Base-by-base conservation (phyloP, 1,284 basidiomycete genomes). In the Puccinia novopanici region DNA sequence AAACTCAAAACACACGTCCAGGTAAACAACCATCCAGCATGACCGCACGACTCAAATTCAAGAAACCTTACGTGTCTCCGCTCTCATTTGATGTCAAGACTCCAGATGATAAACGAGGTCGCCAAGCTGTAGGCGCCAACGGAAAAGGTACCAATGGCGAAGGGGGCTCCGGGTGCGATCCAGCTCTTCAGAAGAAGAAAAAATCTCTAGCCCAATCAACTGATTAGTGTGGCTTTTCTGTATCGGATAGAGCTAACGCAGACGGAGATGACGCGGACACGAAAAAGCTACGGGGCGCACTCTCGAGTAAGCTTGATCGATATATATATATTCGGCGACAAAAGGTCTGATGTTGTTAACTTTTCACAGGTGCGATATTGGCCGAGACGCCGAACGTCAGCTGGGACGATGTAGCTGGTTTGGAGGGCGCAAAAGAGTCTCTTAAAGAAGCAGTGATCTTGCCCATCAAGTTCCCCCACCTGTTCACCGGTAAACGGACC, bases 361-460 rank as follows among this genome's bases (percentile, higher is more conserved):
- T 37, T 50, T 12, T 13, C 13, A 27, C 45, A 87, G 87, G 91
- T 61, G 95, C 95, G 13, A 98, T 99, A 83, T 86, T 99, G 22
- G 90, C 92, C 15, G 97, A 99, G 87, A 97, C 91, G 83, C 96
- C 96, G 22, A 95, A 99, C 86, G 93, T 99, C 34, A 91, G 91
- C 84, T 99, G 96, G 96, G 95, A 98, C 85, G 96, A 99, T 86
- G 95, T 99, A 59, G 96, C 96, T 10, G 96, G 96, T 74, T 89
- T 99, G 10, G 93, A 94, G 84, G 92, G 90, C 55, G 96, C 96
- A 50, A 99, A 99, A 87, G 95, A 96, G 80, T 90, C 96, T 15
- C 88, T 99, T 84, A 98, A 99, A 87, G 96, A 99, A 86, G 96
- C 97, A 52, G 97, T 99, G 85, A 98, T 99, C 85, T 88, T 99